Evolutionary conservation across 805 yeast genomes (phyloP), one percentile per base, ranked within the genome.

Genomic region (Suhomyces kilbournensis): DNA sequence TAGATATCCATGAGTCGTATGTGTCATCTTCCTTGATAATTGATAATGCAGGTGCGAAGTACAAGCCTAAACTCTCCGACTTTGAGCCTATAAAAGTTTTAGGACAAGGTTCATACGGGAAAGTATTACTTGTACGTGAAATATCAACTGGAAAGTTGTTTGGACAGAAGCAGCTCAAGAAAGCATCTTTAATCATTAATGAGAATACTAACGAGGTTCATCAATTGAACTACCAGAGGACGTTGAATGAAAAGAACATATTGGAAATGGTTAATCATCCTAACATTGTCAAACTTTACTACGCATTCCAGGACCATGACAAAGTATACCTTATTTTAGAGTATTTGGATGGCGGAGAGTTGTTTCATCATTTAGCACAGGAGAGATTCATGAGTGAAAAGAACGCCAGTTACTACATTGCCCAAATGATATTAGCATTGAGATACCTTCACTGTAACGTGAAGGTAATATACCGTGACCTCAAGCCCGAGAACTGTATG

Each of bases 401-500:
- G 44, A 68, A 69, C 50, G 77, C 75, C 22, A 64, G 75, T 22
- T 75, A 64, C 61, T 75, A 75, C 54, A 68, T 72, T 20, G 79
- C 78, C 0, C 77, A 75, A 57, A 69, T 74, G 67, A 64, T 73
- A 0, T 52, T 74, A 20, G 79, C 77, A 1, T 56, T 75, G 28
- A 58, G 74, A 47, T 74, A 75, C 56, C 62, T 75, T 15, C 79
- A 75, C 56, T 47, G 56, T 39, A 62, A 64, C 47, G 57, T 75
- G 56, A 69, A 71, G 47, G 77, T 75, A 3, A 72, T 75, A 32
- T 75, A 72, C 57, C 63, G 79, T 20, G 79, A 75, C 54, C 62
- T 75, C 51, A 75, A 75, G 56, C 79, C 79, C 1, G 79, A 75
- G 52, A 75, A 75, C 55, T 75, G 79, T 59, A 70, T 75, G 77